Percentiles rank a stretch among this genome's conserved stretches.
Evolutionary conservation across 2,329 filamentous ascomycete genomes (phyloP).

Genomic region (Thelonectria olida): DNA sequence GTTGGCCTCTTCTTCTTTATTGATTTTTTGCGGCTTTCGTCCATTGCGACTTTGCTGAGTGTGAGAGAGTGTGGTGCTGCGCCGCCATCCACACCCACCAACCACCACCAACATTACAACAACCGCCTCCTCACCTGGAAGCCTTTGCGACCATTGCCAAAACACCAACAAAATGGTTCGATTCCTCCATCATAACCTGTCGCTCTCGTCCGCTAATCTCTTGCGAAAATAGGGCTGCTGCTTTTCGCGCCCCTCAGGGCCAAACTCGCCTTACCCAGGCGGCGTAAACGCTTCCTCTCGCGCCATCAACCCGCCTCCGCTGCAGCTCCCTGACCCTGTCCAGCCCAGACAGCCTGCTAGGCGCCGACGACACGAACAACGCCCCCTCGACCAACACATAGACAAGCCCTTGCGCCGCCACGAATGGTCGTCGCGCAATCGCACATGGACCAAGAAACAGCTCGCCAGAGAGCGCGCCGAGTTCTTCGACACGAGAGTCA

Average conservation of each 20-base stretch:
- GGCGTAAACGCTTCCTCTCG: slow-evolving; percentile 61
- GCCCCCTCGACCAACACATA: slow-evolving; percentile 69
- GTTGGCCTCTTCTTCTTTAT: neutral
- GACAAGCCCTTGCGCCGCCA: slow-evolving; percentile 75
- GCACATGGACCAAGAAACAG: slow-evolving; percentile 74
- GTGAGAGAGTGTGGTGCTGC: too few relatives aligned
- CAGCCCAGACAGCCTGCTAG: slow-evolving; percentile 37
- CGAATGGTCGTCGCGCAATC: slow-evolving; percentile 70
- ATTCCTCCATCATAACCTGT: neutral
- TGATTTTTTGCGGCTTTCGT: neutral
- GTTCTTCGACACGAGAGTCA: slow-evolving; percentile 92
- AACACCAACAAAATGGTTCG: slow-evolving; percentile 33
- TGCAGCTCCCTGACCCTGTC: slow-evolving; percentile 44
- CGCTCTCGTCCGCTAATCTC: slow-evolving; percentile 26
- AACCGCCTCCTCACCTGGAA: neutral
- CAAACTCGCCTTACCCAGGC: slow-evolving; percentile 64
- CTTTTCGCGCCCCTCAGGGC: slow-evolving; percentile 61
- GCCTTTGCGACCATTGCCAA: neutral
- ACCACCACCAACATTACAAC: neutral
- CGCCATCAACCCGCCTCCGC: slow-evolving; percentile 58
- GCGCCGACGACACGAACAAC: slow-evolving; percentile 48
- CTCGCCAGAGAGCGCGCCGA: slow-evolving; percentile 78
- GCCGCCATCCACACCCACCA: neutral
- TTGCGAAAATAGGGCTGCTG: slow-evolving; percentile 63
- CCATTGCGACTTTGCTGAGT: too few relatives aligned